These are phyloP conservation scores for Tylopilus subfusipes DNA, from an alignment of 768 basidiomycete genomes.

Conservation along the genomic window DNA sequence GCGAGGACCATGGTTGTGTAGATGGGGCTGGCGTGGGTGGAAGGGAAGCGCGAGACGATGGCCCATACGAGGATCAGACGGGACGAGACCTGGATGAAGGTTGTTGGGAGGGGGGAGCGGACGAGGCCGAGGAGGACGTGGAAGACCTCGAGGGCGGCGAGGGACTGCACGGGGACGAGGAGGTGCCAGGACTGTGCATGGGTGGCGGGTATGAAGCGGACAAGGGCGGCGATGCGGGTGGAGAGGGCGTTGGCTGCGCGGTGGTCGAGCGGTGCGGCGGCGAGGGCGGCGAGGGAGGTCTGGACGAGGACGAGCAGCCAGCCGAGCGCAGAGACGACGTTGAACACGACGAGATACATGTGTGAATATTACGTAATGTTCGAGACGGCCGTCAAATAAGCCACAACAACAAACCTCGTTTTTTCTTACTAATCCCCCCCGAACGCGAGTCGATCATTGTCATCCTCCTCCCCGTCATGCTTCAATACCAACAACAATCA, in stretches of 20 bases:
- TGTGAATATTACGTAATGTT: constrained; percentile 12
- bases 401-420: constrained; percentile 21
- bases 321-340: constrained; percentile 65
- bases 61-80: constrained; percentile 86
- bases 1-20: constrained; percentile 91
- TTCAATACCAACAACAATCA: constrained; percentile 24
- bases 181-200: constrained; percentile 54
- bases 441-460: constrained; percentile 31
- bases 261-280: constrained; percentile 1
- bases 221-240: constrained; percentile 33
- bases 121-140: constrained; percentile 82
- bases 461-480: constrained; percentile 24
- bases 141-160: constrained; percentile 78
- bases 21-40: constrained; percentile 66
- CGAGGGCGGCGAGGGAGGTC: constrained; percentile 49
- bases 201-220: constrained; percentile 41
- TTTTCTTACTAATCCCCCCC: constrained; percentile 37
- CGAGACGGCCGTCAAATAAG: constrained; percentile 19
- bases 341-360: constrained; percentile 75
- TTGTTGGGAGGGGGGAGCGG: constrained; percentile 69
- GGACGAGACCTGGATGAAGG: constrained; percentile 74
- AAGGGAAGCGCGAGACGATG: constrained; percentile 39
- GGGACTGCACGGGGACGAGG: constrained; percentile 74
- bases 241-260: constrained; percentile 38
- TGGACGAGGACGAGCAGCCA: constrained; percentile 71